phyloP scores from a whole-genome alignment of 2,329 filamentous ascomycete species.

The Pseudogymnoascus sp. region DNA sequence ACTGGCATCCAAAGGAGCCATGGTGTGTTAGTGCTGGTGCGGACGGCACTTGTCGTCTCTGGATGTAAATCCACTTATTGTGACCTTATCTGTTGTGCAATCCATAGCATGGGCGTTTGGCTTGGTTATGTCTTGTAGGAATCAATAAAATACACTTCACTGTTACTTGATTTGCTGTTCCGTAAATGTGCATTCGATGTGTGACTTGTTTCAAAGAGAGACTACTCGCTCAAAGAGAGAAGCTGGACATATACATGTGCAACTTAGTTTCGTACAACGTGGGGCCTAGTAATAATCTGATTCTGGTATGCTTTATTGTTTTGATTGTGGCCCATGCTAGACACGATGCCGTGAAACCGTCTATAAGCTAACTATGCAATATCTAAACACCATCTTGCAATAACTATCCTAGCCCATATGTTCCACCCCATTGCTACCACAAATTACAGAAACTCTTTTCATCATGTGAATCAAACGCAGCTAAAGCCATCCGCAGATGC shows the following conservation, averaged over 20 bases:
- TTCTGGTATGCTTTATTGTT: background rate
- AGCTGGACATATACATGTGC: background rate
- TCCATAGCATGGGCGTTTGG: constrained; percentile 10
- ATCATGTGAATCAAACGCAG: background rate
- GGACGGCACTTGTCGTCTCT: constrained; percentile 86
- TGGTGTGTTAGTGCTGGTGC: constrained; percentile 94
- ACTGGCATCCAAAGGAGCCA: constrained; percentile 91
- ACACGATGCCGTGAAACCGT: background rate
- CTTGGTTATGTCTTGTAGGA: constrained; percentile 7
- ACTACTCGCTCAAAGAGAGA: background rate
- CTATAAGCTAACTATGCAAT: background rate
- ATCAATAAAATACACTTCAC: constrained; percentile 9
- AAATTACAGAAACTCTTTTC: background rate
- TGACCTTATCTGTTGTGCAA: constrained; percentile 4
- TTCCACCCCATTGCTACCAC: background rate
- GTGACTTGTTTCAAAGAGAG: background rate
- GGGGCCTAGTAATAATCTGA: background rate
- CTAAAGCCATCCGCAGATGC: background rate
- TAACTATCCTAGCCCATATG: background rate
- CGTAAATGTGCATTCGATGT: background rate
- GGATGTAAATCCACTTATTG: constrained; percentile 48
- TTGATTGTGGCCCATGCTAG: background rate
- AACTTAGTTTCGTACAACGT: background rate
- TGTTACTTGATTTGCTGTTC: background rate
- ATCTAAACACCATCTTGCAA: background rate